Evolutionary conservation across 1,284 basidiomycete species (phyloP).

Genomic region (Sparassis latifolia): DNA sequence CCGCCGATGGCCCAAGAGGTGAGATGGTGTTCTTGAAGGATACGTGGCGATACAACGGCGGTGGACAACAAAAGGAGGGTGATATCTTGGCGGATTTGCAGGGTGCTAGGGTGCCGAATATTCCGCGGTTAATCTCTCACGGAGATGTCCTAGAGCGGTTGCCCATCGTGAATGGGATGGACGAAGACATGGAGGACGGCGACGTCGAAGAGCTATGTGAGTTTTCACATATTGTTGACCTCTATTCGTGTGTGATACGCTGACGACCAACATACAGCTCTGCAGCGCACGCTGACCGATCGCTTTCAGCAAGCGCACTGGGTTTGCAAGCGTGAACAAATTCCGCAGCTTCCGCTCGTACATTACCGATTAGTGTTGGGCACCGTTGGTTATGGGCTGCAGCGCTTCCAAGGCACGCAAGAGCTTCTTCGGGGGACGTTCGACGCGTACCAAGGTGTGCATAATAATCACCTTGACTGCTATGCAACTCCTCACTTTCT

Average conservation of each 20-base stretch:
- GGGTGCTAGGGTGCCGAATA: background rate
- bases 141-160: constrained; percentile 3
- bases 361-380: constrained; percentile 6
- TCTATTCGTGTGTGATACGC: background rate
- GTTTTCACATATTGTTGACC: background rate
- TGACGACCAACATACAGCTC: background rate
- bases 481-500: background rate
- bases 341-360: background rate
- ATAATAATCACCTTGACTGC: background rate
- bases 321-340: too few relatives aligned
- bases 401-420: background rate
- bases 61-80: constrained; percentile 4
- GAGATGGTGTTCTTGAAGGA: constrained; percentile 9
- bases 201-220: background rate
- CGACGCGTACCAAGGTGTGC: constrained; percentile 4
- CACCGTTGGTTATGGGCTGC: constrained; percentile 6
- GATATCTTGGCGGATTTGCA: constrained; percentile 1
- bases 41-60: constrained; percentile 5
- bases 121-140: constrained; percentile 6
- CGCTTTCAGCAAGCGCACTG: too few relatives aligned
- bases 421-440: constrained; percentile 5
- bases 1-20: background rate
- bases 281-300: background rate
- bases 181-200: background rate
- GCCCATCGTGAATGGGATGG: background rate